phyloP scores from a whole-genome alignment of 2,329 filamentous ascomycete species.

The Penicillium griseofulvum region DNA sequence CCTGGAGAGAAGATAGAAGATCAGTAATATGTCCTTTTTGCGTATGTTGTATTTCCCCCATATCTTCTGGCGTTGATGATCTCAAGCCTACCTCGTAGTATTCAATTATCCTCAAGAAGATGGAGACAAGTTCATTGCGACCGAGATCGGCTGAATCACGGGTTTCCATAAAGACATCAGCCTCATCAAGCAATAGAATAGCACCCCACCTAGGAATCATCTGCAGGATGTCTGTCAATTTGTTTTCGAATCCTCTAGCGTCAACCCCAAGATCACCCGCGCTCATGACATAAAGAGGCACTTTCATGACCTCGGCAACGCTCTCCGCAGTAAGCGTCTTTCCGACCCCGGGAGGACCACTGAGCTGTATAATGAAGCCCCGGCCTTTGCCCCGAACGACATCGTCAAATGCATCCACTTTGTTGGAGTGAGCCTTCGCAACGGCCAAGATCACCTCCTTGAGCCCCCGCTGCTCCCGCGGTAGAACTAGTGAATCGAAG shows the following conservation, averaged over 20 bases:
- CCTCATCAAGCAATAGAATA: constrained; percentile 54
- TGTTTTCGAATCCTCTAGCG: constrained; percentile 43
- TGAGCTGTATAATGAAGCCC: constrained; percentile 53
- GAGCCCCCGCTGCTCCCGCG: constrained; percentile 36
- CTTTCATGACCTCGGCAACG: constrained; percentile 51
- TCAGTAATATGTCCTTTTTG: constrained; percentile 29
- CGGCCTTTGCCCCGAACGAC: constrained; percentile 53
- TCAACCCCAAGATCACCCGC: constrained; percentile 50
- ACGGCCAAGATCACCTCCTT: constrained; percentile 51
- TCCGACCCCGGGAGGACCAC: constrained; percentile 53
- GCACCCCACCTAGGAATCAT: constrained; percentile 53
- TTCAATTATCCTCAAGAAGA: constrained; percentile 32
- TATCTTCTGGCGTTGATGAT: neutral
- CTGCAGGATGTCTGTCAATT: constrained; percentile 47
- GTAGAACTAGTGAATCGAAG: constrained; percentile 51
- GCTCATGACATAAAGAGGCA: constrained; percentile 51
- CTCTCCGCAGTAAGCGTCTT: constrained; percentile 55
- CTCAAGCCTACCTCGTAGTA: constrained; percentile 26
- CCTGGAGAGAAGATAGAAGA: constrained; percentile 37
- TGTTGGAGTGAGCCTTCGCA: constrained; percentile 43
- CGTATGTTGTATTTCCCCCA: neutral
- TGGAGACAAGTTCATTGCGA: constrained; percentile 48
- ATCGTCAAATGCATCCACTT: constrained; percentile 47
- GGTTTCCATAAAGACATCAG: constrained; percentile 34
- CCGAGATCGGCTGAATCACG: constrained; percentile 42